Evolutionary conservation across 768 basidiomycete genomes (phyloP), one percentile per base, ranked within the genome.

Genomic region (Boletus rubroflammeus): DNA sequence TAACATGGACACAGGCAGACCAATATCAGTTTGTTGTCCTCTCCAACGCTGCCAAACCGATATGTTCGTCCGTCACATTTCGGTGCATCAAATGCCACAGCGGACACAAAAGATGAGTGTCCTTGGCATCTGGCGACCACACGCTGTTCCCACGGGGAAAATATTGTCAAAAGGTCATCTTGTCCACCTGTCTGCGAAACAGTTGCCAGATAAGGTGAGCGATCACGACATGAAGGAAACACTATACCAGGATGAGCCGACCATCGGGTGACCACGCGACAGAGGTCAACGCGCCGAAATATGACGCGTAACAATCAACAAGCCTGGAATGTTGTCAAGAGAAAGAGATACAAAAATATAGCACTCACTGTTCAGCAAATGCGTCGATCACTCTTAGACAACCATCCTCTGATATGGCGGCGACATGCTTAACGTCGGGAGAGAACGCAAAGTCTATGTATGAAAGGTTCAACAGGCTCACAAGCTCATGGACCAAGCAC

Each of bases 241-340:
- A 44, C 42, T 47, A 17, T 67, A 90, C 93, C 55, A 97, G 72
- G 44, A 99, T 87, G 67, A 96, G 98, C 19, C 95, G 83, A 13
- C 93, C 91, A 67, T 98, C 95, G 0, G 94, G 94, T 3, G 93
- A 95, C 94, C 95, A 98, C 0, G 91, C 84, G 2, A 98, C 86
- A 59, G 88, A 91, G 4, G 86, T 94, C 34, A 99, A 67, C 2
- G 91, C 80, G 15, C 95, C 96, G 64, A 98, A 99, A 69, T 99
- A 99, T 4, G 93, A 93, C 1, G 91, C 85, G 65, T 91, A 98
- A 57, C 90, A 91, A 67, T 98, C 93, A 19, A 93, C 81, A n/a
- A 98, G 79, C 62, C 95, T 96, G 55, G 15, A 23, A 28, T 11
- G 14, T 41, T 31, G 53, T 58, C 29, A 49, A 31, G 40, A 55